Evolutionary conservation across 1,139 yeast genomes (phyloP).

Genomic region (Zygosaccharomyces pseudobailii): DNA sequence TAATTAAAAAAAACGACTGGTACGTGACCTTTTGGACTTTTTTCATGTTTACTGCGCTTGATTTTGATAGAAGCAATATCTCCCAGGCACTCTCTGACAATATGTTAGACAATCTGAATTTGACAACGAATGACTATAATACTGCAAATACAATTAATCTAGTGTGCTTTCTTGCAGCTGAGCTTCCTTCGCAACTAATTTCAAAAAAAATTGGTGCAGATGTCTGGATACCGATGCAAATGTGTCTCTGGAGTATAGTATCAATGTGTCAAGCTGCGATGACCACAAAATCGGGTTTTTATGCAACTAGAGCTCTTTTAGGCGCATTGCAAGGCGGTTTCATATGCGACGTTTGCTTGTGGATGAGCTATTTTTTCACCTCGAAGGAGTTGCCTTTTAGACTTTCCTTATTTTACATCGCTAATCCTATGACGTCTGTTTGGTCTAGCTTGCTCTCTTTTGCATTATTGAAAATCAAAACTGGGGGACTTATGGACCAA

Average conservation of each 20-base stretch:
- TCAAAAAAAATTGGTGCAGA: slow-evolving; percentile 52
- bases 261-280: slow-evolving; percentile 45
- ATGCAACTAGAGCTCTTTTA: slow-evolving; percentile 42
- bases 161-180: slow-evolving; percentile 46
- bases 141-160: slow-evolving; percentile 44
- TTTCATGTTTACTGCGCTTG: slow-evolving; percentile 47
- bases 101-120: slow-evolving; percentile 40
- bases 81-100: slow-evolving; percentile 49
- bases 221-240: slow-evolving; percentile 50
- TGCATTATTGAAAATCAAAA: slow-evolving; percentile 41
- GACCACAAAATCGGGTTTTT: slow-evolving; percentile 37
- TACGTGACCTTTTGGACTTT: slow-evolving; percentile 47
- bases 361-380: slow-evolving; percentile 55
- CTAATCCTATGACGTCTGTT: slow-evolving; percentile 41
- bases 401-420: slow-evolving; percentile 48
- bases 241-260: slow-evolving; percentile 48
- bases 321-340: slow-evolving; percentile 56
- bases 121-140: slow-evolving; percentile 47
- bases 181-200: slow-evolving; percentile 51
- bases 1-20: slow-evolving; percentile 42
- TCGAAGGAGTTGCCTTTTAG: slow-evolving; percentile 47
- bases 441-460: slow-evolving; percentile 43
- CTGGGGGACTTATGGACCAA: slow-evolving; percentile 34
- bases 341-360: slow-evolving; percentile 49
- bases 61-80: slow-evolving; percentile 49